phyloP scores from a whole-genome alignment of 2,329 filamentous ascomycete genomes.

The Malbranchea cinnamomea region DNA sequence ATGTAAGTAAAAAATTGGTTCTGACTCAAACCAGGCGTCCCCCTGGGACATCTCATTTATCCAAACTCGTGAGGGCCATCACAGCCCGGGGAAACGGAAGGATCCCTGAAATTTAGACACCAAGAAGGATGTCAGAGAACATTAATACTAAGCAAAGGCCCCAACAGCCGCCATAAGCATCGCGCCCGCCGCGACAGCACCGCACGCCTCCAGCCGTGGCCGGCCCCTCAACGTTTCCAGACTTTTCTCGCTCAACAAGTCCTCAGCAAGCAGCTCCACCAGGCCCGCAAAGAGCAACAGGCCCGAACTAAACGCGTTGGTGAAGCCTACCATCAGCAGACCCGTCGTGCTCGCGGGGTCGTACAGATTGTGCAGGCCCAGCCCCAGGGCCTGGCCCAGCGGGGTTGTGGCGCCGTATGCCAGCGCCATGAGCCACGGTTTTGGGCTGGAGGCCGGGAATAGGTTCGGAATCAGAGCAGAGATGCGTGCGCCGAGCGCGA shows the following conservation, averaged over 20 bases:
- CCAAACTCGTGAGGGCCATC: background rate
- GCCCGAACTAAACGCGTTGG: constrained; percentile 73
- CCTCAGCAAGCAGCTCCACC: constrained; percentile 72
- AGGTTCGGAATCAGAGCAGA: constrained; percentile 50
- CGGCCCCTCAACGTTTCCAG: constrained; percentile 44
- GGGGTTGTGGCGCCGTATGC: constrained; percentile 60
- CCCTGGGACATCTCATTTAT: background rate
- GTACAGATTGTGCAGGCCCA: constrained; percentile 64
- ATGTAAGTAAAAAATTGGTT: no score
- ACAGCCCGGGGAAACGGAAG: background rate
- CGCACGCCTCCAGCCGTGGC: constrained; percentile 46
- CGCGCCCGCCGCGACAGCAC: constrained; percentile 44
- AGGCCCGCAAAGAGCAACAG: constrained; percentile 68
- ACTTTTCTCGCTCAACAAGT: constrained; percentile 56
- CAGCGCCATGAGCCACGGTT: constrained; percentile 57
- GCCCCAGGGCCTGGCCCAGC: constrained; percentile 67
- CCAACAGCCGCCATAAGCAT: constrained; percentile 52
- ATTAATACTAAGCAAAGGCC: constrained; percentile 39
- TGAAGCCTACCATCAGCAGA: constrained; percentile 68
- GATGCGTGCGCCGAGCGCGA: constrained; percentile 73
- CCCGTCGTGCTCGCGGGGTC: constrained; percentile 63
- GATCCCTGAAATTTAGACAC: constrained; percentile 2
- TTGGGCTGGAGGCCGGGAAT: constrained; percentile 56
- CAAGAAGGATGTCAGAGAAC: background rate
- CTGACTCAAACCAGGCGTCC: no score